Evolutionary conservation across 805 yeast species (phyloP), one percentile per base, ranked within the genome.

Genomic region (Saccharomycopsis fermentans): DNA sequence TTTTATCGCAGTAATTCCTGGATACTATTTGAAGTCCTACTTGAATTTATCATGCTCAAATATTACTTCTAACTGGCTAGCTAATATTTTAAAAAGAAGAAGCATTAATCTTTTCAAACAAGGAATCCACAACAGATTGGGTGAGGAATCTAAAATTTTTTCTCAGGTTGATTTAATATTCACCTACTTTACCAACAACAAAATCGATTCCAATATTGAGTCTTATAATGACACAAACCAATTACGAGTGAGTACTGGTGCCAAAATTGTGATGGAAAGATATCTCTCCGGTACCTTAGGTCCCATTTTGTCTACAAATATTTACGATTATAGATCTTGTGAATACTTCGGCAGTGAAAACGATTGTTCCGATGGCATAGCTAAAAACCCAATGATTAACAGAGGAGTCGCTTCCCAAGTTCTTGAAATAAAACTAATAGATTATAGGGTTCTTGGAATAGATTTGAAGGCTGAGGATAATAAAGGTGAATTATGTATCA

Each of bases 401-500:
- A 51, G 64, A 29, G 64, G 64, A 24, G 56, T 58, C 5, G 60
- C 62, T 3, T 43, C 60, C 3, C 62, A 56, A 35, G 36, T 55
- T n/a, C 27, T 62, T 11, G 64, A 62, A 32, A 39, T 47, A 24
- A 62, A 62, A 52, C 35, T 56, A 5, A 58, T 62, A 9, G 64
- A 62, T 36, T 59, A 59, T 37, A 37, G 53, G 16, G 34, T 62
- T 32, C 36, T 62, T 12, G 55, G 51, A 37, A 61, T 59, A 36
- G 32, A 43, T 6, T 40, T 55, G 27, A 34, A 43, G 27, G 64
- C 62, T 6, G 62, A 59, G 16, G 53, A 59, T 26, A 29, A 55
- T 39, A n/a, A 29, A 3, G 64, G 64, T 2, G 64, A 62, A 34
- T 50, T 62, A 3, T 62, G 64, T 51, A 54, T 62, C 37, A 35